Evolutionary conservation across 2,329 filamentous ascomycete species (phyloP), one percentile per base, ranked within the genome.

Genomic region (Fulvia fulva): DNA sequence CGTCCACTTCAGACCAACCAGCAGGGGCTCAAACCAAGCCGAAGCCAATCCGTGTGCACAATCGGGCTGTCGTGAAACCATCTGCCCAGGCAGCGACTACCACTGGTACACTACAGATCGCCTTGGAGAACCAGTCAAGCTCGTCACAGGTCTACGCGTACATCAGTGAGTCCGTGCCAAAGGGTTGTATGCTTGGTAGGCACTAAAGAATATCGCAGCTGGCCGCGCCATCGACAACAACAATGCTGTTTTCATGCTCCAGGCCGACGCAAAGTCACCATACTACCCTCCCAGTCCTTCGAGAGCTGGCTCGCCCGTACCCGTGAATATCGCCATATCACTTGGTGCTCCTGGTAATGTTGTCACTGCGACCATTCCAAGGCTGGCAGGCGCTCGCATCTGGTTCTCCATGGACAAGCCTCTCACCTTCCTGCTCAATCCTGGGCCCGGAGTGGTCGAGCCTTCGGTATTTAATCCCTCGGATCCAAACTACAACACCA

Each of bases 151-250:
- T 73, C 41, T 74, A 68, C 55, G 71, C 71, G 9, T 74, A 74
- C 71, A 81, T 94, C 67, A 91, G 68, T 70, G 46, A 50, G 67
- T 61, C 7, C 9, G n/a, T n/a, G 45, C 14, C 21, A 12, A n/a
- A 9, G 21, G 19, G 21, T 7, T 26, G 23, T 7, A 3, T 23
- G 52, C 14, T 8, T 45, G 32, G 37, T 19, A 51, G 30, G 6
- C 6, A 16, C 49, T 46, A 34, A 58, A 21, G 4, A 32, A 1
- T 34, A 32, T n/a, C 26, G 34, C 62, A 64, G 71, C 71, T 25
- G 73, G 73, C 19, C 66, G 65, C 55, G 72, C 71, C 22, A 64
- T 74, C 30, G 67, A 73, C 59, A 67, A 68, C 58, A 68, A 70
- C 59, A 69, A 68, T 46, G 63, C 65, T 11, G 59, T 73, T 14